These are phyloP conservation scores for Gloeophyllum trabeum DNA, from an alignment of 768 basidiomycete genomes.

Conservation along the genomic window DNA sequence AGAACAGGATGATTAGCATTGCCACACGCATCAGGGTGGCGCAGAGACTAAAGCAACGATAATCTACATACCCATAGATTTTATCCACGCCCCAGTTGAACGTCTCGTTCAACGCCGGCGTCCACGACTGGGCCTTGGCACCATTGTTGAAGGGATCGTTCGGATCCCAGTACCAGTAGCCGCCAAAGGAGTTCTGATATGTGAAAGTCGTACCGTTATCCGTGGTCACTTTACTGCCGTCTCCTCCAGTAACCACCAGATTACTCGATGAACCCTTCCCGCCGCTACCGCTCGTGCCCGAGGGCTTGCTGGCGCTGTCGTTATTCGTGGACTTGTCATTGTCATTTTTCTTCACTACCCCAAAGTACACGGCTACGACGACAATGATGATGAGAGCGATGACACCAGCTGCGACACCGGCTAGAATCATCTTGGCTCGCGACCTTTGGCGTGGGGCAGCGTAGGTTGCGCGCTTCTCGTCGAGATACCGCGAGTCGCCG, in stretches of 20 bases:
- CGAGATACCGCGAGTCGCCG: slow-evolving; percentile 43
- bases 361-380: slow-evolving; percentile 56
- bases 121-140: slow-evolving; percentile 74
- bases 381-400: slow-evolving; percentile 47
- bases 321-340: not conserved
- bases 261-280: slow-evolving; percentile 5
- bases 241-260: slow-evolving; percentile 55
- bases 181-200: slow-evolving; percentile 78
- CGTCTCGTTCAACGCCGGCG: slow-evolving; percentile 72
- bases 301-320: slow-evolving; percentile 6
- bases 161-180: slow-evolving; percentile 81
- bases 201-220: slow-evolving; percentile 79
- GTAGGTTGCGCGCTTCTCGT: slow-evolving; percentile 56
- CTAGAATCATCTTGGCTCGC: slow-evolving; percentile 26
- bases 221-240: slow-evolving; percentile 67
- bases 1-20: too few relatives aligned
- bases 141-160: slow-evolving; percentile 77
- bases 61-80: slow-evolving; percentile 54
- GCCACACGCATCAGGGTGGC: slow-evolving; percentile 4
- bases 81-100: slow-evolving; percentile 70
- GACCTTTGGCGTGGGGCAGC: slow-evolving; percentile 29
- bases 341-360: slow-evolving; percentile 38
- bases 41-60: slow-evolving; percentile 5
- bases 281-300: slow-evolving; percentile 14
- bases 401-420: slow-evolving; percentile 29